Evolutionary conservation across 2,329 filamentous ascomycete genomes (phyloP).

Genomic region (Penicillium sp.): DNA sequence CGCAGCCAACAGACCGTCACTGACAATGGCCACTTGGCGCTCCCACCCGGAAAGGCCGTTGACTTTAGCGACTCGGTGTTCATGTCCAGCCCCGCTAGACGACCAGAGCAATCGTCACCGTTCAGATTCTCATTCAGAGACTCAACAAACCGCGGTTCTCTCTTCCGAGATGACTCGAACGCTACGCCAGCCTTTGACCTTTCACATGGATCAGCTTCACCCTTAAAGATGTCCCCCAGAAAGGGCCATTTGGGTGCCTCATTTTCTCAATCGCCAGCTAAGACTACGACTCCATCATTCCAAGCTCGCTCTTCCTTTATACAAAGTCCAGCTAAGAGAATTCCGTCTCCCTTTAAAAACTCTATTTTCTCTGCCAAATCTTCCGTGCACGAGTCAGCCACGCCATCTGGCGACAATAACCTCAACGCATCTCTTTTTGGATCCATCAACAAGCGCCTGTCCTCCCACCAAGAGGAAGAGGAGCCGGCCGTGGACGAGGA

Average conservation of each 20-base stretch:
- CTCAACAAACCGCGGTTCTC: constrained; percentile 39
- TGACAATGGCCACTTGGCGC: constrained; percentile 24
- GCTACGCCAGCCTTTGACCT: constrained; percentile 24
- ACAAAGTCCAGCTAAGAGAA: constrained; percentile 47
- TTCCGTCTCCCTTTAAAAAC: constrained; percentile 41
- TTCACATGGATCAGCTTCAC: constrained; percentile 35
- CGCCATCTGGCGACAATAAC: neutral
- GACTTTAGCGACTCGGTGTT: constrained; percentile 35
- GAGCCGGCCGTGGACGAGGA: constrained; percentile 14
- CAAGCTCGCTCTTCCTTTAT: constrained; percentile 39
- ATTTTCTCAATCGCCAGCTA: constrained; percentile 35
- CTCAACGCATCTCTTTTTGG: neutral
- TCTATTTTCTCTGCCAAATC: constrained; percentile 21
- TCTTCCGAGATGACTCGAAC: constrained; percentile 23
- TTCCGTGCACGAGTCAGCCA: constrained; percentile 5
- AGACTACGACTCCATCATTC: constrained; percentile 35
- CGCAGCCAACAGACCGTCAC: constrained; percentile 11
- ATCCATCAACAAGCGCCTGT: constrained; percentile 1
- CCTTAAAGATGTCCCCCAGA: constrained; percentile 46
- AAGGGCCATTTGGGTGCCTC: constrained; percentile 40
- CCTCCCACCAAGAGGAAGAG: constrained; percentile 1
- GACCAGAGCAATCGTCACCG: constrained; percentile 45
- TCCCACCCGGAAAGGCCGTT: constrained; percentile 28
- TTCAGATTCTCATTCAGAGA: constrained; percentile 44
- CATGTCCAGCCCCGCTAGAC: constrained; percentile 47